Evolutionary conservation across 495 filamentous ascomycete species (phyloP).

Genomic region (Cudoniella acicularis): DNA sequence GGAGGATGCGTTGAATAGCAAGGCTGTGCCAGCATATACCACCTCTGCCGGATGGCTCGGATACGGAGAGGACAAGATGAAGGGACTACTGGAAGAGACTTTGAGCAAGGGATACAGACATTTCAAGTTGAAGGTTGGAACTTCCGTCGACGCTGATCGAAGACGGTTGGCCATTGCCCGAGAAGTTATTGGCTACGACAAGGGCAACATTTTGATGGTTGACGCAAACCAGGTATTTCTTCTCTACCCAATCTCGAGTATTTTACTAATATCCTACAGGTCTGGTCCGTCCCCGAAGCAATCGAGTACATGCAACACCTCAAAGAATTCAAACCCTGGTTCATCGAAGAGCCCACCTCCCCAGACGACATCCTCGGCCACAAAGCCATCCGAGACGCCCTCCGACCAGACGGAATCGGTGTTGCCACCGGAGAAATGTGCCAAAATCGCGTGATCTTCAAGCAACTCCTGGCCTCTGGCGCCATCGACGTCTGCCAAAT

Average conservation of each 20-base stretch:
- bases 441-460: slow-evolving; percentile 92
- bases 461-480: slow-evolving; percentile 75
- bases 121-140: slow-evolving; percentile 92
- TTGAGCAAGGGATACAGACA: slow-evolving; percentile 73
- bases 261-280: slow-evolving; percentile 29
- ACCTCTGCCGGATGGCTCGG: slow-evolving; percentile 92
- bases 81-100: slow-evolving; percentile 64
- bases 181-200: slow-evolving; percentile 80
- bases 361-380: slow-evolving; percentile 91
- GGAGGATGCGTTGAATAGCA: slow-evolving; percentile 61
- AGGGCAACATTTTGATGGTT: slow-evolving; percentile 87
- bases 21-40: slow-evolving; percentile 86
- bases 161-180: slow-evolving; percentile 68
- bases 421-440: slow-evolving; percentile 97
- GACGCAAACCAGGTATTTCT: slow-evolving; percentile 78
- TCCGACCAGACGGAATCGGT: slow-evolving; percentile 69
- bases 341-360: slow-evolving; percentile 95
- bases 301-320: slow-evolving; percentile 84
- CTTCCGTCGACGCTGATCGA: slow-evolving; percentile 64
- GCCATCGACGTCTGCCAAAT: slow-evolving; percentile 88
- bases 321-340: slow-evolving; percentile 86
- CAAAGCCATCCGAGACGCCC: slow-evolving; percentile 75
- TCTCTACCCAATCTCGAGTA: not conserved
- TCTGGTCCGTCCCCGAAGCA: slow-evolving; percentile 90
- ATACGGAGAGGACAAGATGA: slow-evolving; percentile 86